Percentiles rank a stretch among this genome's conserved stretches.
Evolutionary conservation across 2,329 filamentous ascomycete genomes (phyloP).

Genomic region (Huntiella moniliformis): DNA sequence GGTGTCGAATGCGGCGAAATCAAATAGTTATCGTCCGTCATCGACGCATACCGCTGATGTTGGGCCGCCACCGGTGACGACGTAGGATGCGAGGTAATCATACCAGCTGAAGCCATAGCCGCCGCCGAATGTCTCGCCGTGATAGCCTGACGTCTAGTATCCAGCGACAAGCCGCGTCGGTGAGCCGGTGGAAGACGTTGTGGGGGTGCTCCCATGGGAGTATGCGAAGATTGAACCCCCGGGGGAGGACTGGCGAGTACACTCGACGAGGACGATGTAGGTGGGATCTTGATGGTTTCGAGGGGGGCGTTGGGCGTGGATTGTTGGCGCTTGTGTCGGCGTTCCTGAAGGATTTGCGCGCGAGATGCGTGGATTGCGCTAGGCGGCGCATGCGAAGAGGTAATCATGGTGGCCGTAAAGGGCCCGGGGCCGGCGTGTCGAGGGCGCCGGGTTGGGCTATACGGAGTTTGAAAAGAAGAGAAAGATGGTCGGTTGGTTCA

Average conservation of each 20-base stretch:
- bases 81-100: conserved; percentile 16
- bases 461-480: not conserved
- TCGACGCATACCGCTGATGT: conserved; percentile 14
- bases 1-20: conserved; percentile 38
- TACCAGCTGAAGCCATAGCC: conserved; percentile 17
- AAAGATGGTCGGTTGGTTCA: too few relatives aligned
- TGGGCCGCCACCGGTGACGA: conserved; percentile 18
- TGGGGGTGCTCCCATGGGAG: conserved; percentile 16
- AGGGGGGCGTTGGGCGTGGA: conserved; percentile 58
- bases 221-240: conserved; percentile 18
- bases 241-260: conserved; percentile 8
- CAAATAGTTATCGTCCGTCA: conserved; percentile 29
- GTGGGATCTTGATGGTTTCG: conserved; percentile 48
- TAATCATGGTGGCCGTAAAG: conserved; percentile 2
- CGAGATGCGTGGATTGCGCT: conserved; percentile 10
- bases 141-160: conserved; percentile 40
- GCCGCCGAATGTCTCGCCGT: conserved; percentile 12
- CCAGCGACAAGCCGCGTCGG: conserved; percentile 69
- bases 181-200: conserved; percentile 27
- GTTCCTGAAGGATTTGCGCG: conserved; percentile 17
- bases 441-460: not conserved
- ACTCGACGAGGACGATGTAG: conserved; percentile 35
- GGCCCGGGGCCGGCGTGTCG: not conserved
- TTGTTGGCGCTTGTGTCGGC: conserved; percentile 61
- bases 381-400: conserved; percentile 7